A percentile compares a stretch with the other conserved stretches of the same genome.
phyloP scores from a whole-genome alignment of 805 yeast genomes.

The Saturnispora dispora region DNA sequence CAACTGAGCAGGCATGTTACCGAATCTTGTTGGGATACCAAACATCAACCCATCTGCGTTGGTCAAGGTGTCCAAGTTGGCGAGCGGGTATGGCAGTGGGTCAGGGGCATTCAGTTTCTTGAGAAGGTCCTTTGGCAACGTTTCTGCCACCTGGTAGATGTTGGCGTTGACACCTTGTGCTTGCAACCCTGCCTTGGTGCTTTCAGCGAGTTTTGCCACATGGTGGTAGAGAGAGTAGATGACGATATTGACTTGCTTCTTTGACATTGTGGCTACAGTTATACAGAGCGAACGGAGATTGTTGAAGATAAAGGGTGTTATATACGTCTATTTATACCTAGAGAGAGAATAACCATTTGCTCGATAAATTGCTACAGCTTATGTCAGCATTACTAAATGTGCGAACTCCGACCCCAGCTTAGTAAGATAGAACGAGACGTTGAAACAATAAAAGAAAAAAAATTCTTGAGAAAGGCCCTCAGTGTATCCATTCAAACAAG shows the following conservation, averaged over 20 bases:
- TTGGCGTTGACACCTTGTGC: constrained; percentile 62
- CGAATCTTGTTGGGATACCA: constrained; percentile 83
- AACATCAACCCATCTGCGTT: constrained; percentile 74
- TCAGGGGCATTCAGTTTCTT: constrained; percentile 52
- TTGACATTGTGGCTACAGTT: not conserved
- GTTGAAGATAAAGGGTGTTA: not conserved
- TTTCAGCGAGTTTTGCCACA: constrained; percentile 56
- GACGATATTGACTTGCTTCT: constrained; percentile 28
- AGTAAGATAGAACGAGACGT: not conserved
- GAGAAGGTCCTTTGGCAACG: constrained; percentile 53
- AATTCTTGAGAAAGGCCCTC: not conserved
- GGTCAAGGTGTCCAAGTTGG: constrained; percentile 48
- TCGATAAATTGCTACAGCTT: not conserved
- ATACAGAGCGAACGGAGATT: not conserved
- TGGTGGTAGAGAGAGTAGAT: constrained; percentile 77
- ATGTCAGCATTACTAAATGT: not conserved
- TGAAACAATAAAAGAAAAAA: not conserved
- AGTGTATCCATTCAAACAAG: not conserved
- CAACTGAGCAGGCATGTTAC: constrained; percentile 73
- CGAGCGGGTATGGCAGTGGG: constrained; percentile 55
- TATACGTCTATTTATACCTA: not conserved
- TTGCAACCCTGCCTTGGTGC: constrained; percentile 58
- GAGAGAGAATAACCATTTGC: not conserved
- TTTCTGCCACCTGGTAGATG: constrained; percentile 69
- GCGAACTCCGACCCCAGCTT: not conserved